Evolutionary conservation across 78 protist species (phyloP).

Genomic region (Cyanophora paradoxa): DNA sequence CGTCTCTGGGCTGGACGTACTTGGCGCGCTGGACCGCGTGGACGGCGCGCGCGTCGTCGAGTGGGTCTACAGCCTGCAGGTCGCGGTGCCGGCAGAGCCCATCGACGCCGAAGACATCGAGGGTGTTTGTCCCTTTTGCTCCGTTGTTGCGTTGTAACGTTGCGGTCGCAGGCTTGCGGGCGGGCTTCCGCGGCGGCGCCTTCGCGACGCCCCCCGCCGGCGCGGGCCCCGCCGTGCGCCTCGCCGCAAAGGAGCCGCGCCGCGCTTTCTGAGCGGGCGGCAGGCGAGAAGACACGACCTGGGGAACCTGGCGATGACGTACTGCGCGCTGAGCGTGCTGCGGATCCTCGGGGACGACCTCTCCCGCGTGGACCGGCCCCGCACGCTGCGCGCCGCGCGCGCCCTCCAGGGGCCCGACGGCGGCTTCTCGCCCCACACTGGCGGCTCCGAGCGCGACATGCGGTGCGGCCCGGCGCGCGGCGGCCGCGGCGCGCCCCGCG

Average conservation of each 20-base stretch:
- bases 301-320: slow-evolving; percentile 35
- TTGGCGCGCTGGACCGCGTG: not conserved
- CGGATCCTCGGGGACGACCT: slow-evolving; percentile 40
- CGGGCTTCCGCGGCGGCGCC: not conserved
- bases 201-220: not conserved
- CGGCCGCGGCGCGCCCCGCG: no score
- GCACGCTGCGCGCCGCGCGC: not conserved
- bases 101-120: not conserved
- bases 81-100: not conserved
- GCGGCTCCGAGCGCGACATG: slow-evolving; percentile 35
- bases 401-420: not conserved
- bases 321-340: slow-evolving; percentile 19
- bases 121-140: no score
- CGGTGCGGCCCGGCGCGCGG: no score
- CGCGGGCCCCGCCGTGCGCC: not conserved
- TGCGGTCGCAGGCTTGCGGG: not conserved
- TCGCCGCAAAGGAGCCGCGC: no score
- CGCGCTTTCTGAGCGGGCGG: no score
- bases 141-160: no score
- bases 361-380: not conserved
- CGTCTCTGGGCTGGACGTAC: not conserved
- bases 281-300: no score
- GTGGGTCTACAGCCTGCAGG: slow-evolving; percentile 1
- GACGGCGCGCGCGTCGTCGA: not conserved
- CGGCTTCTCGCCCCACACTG: not conserved